A percentile compares a stretch with the other conserved stretches of the same genome.
Evolutionary conservation across 1,284 basidiomycete genomes (phyloP).

Genomic region (Rhizoctonia solani): DNA sequence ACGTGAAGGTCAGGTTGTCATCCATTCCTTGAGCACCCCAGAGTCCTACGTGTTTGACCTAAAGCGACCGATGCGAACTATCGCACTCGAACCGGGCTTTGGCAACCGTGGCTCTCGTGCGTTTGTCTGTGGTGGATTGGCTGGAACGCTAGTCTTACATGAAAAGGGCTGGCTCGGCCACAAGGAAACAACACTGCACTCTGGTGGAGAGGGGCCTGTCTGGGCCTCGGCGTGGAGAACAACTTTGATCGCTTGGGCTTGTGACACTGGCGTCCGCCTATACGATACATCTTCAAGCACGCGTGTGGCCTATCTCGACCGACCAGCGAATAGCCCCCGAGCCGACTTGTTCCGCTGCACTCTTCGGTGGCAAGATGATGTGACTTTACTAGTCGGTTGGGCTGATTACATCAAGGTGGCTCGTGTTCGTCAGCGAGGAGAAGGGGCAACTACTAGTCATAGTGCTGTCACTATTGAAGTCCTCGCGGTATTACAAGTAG

Average conservation of each 20-base stretch:
- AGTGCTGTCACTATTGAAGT: conserved; percentile 67
- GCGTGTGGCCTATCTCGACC: conserved; percentile 86
- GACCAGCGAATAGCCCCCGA: conserved; percentile 79
- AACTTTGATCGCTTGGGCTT: conserved; percentile 93
- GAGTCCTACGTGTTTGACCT: conserved; percentile 91
- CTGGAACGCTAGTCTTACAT: conserved; percentile 80
- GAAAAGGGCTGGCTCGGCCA: conserved; percentile 98
- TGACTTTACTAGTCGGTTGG: conserved; percentile 91
- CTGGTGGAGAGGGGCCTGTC: conserved; percentile 88
- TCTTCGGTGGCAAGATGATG: conserved; percentile 89
- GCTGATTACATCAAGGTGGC: conserved; percentile 94
- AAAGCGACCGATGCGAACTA: conserved; percentile 88
- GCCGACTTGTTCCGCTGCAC: conserved; percentile 93
- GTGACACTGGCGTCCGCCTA: conserved; percentile 92
- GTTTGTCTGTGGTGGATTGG: conserved; percentile 92
- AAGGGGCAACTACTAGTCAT: conserved; percentile 40
- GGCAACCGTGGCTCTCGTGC: conserved; percentile 79
- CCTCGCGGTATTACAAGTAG: conserved; percentile 88
- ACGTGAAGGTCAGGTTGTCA: conserved; percentile 76
- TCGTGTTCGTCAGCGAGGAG: conserved; percentile 69
- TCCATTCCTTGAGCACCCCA: conserved; percentile 80
- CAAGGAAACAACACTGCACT: conserved; percentile 84
- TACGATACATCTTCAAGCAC: conserved; percentile 83
- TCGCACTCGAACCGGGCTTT: conserved; percentile 92
- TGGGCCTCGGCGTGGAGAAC: conserved; percentile 90